These are phyloP conservation scores for Colletotrichum melonis DNA, from an alignment of 2,329 filamentous ascomycete genomes.

Conservation along the genomic window DNA sequence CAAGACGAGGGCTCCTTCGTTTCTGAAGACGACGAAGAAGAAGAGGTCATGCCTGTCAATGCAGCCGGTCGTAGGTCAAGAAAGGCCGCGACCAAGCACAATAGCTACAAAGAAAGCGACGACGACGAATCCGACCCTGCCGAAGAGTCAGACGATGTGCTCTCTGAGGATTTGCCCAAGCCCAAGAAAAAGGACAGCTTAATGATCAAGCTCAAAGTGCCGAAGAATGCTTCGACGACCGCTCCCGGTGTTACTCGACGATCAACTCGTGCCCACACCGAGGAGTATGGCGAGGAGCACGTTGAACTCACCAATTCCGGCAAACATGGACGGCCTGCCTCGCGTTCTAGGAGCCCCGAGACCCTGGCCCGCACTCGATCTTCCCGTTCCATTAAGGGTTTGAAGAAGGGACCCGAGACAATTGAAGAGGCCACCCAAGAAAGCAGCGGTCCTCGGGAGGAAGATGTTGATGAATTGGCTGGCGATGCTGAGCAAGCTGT, in stretches of 20 bases:
- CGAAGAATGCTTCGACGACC: constrained; percentile 38
- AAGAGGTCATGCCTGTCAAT: constrained; percentile 55
- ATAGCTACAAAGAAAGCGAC: constrained; percentile 61
- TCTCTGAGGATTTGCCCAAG: constrained; percentile 37
- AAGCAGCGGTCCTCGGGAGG: constrained; percentile 51
- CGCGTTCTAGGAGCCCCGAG: constrained; percentile 67
- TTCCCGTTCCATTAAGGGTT: constrained; percentile 62
- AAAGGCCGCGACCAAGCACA: constrained; percentile 56
- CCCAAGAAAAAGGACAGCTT: constrained; percentile 39
- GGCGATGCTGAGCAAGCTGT: constrained; percentile 44
- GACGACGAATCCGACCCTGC: constrained; percentile 50
- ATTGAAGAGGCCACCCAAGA: constrained; percentile 67
- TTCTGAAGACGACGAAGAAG: constrained; percentile 53
- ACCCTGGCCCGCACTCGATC: constrained; percentile 55
- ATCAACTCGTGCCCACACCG: constrained; percentile 64
- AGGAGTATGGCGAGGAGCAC: constrained; percentile 65
- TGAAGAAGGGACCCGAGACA: constrained; percentile 60
- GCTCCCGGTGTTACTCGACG: constrained; percentile 52
- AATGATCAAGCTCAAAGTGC: constrained; percentile 59
- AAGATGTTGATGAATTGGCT: constrained; percentile 52
- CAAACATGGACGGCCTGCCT: constrained; percentile 62
- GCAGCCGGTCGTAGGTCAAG: constrained; percentile 61
- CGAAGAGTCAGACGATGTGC: constrained; percentile 41
- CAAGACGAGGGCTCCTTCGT: constrained; percentile 62
- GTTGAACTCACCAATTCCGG: constrained; percentile 71